Base-by-base conservation (phyloP, 352 stramenopile species). In the Phytophthora cryptogea region DNA sequence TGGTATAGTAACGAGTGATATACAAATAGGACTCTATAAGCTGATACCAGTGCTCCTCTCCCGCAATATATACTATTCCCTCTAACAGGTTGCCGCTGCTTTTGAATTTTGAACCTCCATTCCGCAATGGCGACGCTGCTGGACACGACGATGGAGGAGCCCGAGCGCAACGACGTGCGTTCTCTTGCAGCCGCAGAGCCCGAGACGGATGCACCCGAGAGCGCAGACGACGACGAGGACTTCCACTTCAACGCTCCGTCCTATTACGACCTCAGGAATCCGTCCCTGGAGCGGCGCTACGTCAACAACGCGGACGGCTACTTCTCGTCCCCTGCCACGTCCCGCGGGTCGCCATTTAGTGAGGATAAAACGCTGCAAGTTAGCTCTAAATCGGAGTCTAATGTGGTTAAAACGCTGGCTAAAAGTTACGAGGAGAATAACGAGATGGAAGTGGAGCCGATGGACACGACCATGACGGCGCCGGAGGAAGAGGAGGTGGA, bases 271-370 rank as follows among this genome's bases (percentile, higher is more conserved):
- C 70, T 94, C 16, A 81, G 81, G 59, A 83, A 92, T 54, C 81
- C 82, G 20, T 67, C 76, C 50, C 66, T 84, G 23, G 86, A 94
- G 68, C 73, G 55, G 37, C 75, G 64, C 52, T 94, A 94, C 63
- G 80, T 94, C 31, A 92, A 92, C 71, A 92, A 94, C 49, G 83
- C 86, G 8, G 86, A 94, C 54, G 86, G 83, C 7, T 94, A 94
- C 59, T 94, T 94, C 42, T 86, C 74, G 17, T 72, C 70, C 8
- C 63, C 63, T 9, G 36, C 37, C 13, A 67, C 56, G 35, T 69
- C 61, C 23, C 41, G 42, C 16, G 23, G 20, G 0, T 71, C 59
- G 0, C 59, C 54, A 10, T 53, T 54, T 23, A 23, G 20, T 23
- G 20, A 23, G 20, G 20, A 23, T 23, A 23, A 23, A 23, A 20